These are phyloP conservation scores for Yamadazyma sp. DNA, from an alignment of 1,139 yeast genomes.

Conservation along the genomic window DNA sequence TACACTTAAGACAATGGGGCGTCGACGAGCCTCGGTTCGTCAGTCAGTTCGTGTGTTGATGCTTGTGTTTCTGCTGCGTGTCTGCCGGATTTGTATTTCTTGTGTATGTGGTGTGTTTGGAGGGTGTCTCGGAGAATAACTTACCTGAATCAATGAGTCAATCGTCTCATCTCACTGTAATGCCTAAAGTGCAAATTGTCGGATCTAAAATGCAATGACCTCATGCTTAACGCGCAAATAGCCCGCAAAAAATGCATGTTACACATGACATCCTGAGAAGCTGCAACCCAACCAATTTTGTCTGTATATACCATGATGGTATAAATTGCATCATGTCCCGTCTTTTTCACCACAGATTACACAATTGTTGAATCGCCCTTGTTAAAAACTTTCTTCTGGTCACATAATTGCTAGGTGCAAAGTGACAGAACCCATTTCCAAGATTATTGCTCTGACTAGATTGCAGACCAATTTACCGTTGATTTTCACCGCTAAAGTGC, in stretches of 20 bases:
- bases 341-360: too few relatives aligned
- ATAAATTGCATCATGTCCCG: neutral
- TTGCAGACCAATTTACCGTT: slow-evolving; percentile 1
- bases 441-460: slow-evolving; percentile 1
- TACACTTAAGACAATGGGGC: too few relatives aligned
- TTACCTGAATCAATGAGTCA: slow-evolving; percentile 2
- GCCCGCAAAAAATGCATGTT: neutral
- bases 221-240: slow-evolving; percentile 1
- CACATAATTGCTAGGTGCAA: neutral
- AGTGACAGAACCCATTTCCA: slow-evolving; percentile 1
- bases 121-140: too few relatives aligned
- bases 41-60: too few relatives aligned
- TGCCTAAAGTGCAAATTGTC: neutral
- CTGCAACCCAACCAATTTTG: slow-evolving; percentile 2
- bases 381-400: neutral
- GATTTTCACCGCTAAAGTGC: neutral
- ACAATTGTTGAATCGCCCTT: slow-evolving; percentile 3
- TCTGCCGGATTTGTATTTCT: too few relatives aligned
- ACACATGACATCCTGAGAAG: slow-evolving; percentile 2
- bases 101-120: too few relatives aligned
- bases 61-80: too few relatives aligned
- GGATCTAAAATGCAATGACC: slow-evolving; percentile 4
- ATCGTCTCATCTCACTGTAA: neutral
- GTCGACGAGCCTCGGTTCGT: too few relatives aligned
- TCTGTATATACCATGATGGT: neutral